Conservation (phyloP, 352 stramenopile genomes). For the Elongisporangium senticosum region DNA sequence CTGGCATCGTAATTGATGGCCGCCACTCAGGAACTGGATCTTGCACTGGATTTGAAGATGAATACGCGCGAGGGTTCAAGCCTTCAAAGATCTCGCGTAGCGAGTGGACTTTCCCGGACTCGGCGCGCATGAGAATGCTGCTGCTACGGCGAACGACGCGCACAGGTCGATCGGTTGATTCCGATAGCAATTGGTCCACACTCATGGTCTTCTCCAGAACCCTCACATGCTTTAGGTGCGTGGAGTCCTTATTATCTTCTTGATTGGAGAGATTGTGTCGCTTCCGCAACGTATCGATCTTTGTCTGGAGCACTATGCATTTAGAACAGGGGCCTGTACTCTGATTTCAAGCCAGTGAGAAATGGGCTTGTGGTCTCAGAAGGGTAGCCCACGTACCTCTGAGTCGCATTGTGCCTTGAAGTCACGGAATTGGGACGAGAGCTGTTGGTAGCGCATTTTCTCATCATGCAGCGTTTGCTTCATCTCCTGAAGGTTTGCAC, state of each 20-base stretch:
- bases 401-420: conserved; percentile 11
- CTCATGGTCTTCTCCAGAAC: neutral
- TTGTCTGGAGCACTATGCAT: neutral
- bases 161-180: neutral
- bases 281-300: neutral
- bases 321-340: neutral
- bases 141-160: neutral
- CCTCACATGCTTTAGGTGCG: neutral
- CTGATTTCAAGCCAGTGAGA: neutral
- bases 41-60: neutral
- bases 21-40: neutral
- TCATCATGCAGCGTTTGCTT: conserved; percentile 46
- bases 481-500: conserved; percentile 21
- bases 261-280: neutral
- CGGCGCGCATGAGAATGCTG: neutral
- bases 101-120: neutral
- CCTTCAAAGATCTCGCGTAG: neutral
- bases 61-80: neutral
- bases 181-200: neutral
- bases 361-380: neutral
- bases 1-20: neutral
- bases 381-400: neutral
- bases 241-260: neutral
- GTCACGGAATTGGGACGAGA: conserved; percentile 24
- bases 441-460: conserved; percentile 22